Base-by-base conservation (phyloP, 2,329 filamentous ascomycete species). In the Botryosphaeria agaves region DNA sequence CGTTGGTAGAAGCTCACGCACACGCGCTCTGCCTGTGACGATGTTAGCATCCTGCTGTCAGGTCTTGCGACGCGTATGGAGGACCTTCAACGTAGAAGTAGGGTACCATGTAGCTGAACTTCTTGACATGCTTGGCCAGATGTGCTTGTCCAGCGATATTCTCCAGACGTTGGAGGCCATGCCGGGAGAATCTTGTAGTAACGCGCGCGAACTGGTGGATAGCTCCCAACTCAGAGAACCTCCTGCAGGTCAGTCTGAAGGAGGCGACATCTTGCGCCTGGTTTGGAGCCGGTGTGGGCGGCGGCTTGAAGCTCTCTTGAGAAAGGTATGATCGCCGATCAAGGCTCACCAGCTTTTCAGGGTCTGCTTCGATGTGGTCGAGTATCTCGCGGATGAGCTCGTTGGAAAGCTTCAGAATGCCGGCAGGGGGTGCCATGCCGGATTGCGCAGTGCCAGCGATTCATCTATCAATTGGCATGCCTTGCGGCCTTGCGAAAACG, bases 71-170 rank as follows among this genome's bases (percentile, higher is more conserved):
- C 21, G 12, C 9, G 12, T 23, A 12, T 12, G 12, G 21, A 23
- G 21, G 21, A 67, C 66, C 62, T 53, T 63, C 53, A 34, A 58
- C 56, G 46, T 69, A 70, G 44, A 71, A 69, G 41, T 64, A 67
- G 4, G 66, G 66, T 32, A 72, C 62, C 48, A 71, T 59, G 45
- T 72, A 72, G 37, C 64, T 68, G 46, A 72, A 69, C 41, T 69
- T 69, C 43, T 64, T 66, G 35, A 71, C 67, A 43, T 66, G 57
- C 31, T 52, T 47, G 11, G 64, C 61, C 14, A 72, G 52, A 44
- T 65, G 58, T 12, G 53, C 51, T 38, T 61, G 57, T 29, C 51
- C 49, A 18, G 64, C 57, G 34, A 71, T 58, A 23, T 53, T 52
- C 32, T 64, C 56, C 28, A 71, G 45, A 20, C 57, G 56, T 29